Conservation (phyloP, 2,329 filamentous ascomycete species). For the Sporothrix luriei region DNA sequence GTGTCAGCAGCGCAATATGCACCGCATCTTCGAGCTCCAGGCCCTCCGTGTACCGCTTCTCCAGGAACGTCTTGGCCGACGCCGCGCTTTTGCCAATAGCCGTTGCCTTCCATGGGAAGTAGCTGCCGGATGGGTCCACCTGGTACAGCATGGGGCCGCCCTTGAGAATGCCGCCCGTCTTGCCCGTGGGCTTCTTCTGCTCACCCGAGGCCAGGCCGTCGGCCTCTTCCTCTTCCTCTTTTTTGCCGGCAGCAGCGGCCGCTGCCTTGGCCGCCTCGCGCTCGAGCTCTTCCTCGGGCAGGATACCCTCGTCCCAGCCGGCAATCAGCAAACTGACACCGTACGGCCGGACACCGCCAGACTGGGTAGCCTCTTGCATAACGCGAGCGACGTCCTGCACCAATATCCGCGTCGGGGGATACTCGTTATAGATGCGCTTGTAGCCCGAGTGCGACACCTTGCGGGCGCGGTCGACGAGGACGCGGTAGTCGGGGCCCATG, state of each 20-base stretch:
- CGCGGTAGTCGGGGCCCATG: conserved; percentile 98
- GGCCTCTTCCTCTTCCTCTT: conserved; percentile 45
- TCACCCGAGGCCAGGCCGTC: conserved; percentile 49
- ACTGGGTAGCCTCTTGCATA: conserved; percentile 99
- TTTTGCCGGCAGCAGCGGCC: conserved; percentile 49
- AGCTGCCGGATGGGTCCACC: conserved; percentile 97
- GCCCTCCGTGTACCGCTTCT: conserved; percentile 98
- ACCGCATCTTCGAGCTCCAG: conserved; percentile 97
- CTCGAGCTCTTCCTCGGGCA: conserved; percentile 75
- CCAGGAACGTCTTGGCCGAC: conserved; percentile 96
- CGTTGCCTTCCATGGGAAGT: conserved; percentile 99
- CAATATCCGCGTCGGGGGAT: conserved; percentile 98
- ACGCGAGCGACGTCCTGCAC: conserved; percentile 97
- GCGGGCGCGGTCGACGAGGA: conserved; percentile 94
- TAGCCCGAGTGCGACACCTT: conserved; percentile 98
- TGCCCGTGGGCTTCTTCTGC: conserved; percentile 74
- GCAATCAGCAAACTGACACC: conserved; percentile 94
- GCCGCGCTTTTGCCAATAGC: conserved; percentile 98
- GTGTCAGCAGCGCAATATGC: conserved; percentile 92
- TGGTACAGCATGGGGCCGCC: conserved; percentile 97
- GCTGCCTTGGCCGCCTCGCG: conserved; percentile 51
- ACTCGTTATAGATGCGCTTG: conserved; percentile 99
- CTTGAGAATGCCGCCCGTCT: conserved; percentile 94
- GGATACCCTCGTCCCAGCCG: conserved; percentile 95
- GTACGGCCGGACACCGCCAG: conserved; percentile 93